Evolutionary conservation across 345 rosid species (phyloP), one percentile per base, ranked within the genome.

Genomic region (Kernera saxatilis): DNA sequence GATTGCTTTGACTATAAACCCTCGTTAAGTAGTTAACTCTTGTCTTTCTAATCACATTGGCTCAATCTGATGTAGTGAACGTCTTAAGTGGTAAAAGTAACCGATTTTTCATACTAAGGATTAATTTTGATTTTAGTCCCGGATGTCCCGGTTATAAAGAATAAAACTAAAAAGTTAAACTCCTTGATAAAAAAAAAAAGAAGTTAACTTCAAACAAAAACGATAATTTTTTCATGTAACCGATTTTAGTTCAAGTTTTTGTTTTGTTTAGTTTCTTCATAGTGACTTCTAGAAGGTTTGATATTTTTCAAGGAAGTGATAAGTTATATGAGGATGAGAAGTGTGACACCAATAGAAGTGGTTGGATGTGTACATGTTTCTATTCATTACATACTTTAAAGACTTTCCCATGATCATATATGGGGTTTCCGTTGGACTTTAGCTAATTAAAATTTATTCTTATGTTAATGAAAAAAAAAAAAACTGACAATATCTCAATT

Each of bases 261-360:
- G 5, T 35, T 35, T 40, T 35, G 27, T 23, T 61, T 44, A n/a
- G 25, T 40, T 22, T 23, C 3, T 0, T 1, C 3, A 19, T 11
- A 6, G 0, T 3, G 4, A 40, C 8, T 60, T 40, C n/a, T 40
- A 62, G 53, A 41, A 44, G 21, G 19, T 3, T 44, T 11, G 53
- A 62, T 32, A 18, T 44, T 27, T 43, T 62, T 44, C 12, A 45
- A 18, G 12, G 18, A 62, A 29, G 27, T 62, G 67, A 62, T 29
- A 44, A 62, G 53, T 62, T 43, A 29, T 62, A 51, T 62, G 41
- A 62, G 67, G 67, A 44, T 62, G 54, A 61, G 51, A 61, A 41
- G 19, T 15, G 8, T 61, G 39, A 60, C 51, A 41, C 26, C 37
- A 51, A 60, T 40, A n/a, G 50, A n/a, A 25, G 25, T 59, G 14